Conservation (phyloP, 768 basidiomycete species). For the Hirschioporus abietinus region DNA sequence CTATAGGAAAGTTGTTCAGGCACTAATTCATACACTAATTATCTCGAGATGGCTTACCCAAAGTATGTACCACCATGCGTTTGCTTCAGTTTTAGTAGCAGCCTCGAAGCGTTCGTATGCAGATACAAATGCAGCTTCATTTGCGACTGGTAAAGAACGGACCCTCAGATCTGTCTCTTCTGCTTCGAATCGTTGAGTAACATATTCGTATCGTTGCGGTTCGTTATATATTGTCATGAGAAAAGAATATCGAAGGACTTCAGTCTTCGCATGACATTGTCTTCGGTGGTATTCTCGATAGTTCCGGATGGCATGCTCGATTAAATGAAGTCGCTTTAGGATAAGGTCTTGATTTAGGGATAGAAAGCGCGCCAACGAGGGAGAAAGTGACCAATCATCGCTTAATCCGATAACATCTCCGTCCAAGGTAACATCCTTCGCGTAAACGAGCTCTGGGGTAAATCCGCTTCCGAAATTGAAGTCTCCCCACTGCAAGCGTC, state of each 20-base stretch:
- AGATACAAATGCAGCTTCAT: slow-evolving; percentile 39
- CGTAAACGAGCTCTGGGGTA: slow-evolving; percentile 51
- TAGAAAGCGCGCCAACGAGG: slow-evolving; percentile 58
- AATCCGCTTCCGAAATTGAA: slow-evolving; percentile 67
- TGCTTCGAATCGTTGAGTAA: slow-evolving; percentile 41
- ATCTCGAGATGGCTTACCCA: slow-evolving; percentile 44
- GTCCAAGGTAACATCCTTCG: slow-evolving; percentile 41
- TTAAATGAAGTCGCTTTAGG: slow-evolving; percentile 29
- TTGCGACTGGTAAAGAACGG: slow-evolving; percentile 40
- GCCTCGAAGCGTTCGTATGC: slow-evolving; percentile 49
- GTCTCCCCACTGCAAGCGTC: slow-evolving; percentile 45
- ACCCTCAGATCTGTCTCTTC: slow-evolving; percentile 54
- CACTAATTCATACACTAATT: not conserved
- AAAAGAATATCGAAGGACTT: slow-evolving; percentile 58
- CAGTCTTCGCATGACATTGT: slow-evolving; percentile 47
- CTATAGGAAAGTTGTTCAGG: slow-evolving; percentile 27
- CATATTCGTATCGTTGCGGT: slow-evolving; percentile 38
- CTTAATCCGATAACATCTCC: slow-evolving; percentile 56
- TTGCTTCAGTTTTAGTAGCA: slow-evolving; percentile 42
- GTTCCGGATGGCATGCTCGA: slow-evolving; percentile 42
- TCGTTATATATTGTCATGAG: slow-evolving; percentile 54
- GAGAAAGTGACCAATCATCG: slow-evolving; percentile 60
- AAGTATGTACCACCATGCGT: slow-evolving; percentile 76
- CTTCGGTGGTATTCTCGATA: slow-evolving; percentile 49
- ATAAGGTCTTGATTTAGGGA: slow-evolving; percentile 51